Evolutionary conservation across 495 filamentous ascomycete genomes (phyloP), one percentile per base, ranked within the genome.

Genomic region (Achaetomiella virescens): DNA sequence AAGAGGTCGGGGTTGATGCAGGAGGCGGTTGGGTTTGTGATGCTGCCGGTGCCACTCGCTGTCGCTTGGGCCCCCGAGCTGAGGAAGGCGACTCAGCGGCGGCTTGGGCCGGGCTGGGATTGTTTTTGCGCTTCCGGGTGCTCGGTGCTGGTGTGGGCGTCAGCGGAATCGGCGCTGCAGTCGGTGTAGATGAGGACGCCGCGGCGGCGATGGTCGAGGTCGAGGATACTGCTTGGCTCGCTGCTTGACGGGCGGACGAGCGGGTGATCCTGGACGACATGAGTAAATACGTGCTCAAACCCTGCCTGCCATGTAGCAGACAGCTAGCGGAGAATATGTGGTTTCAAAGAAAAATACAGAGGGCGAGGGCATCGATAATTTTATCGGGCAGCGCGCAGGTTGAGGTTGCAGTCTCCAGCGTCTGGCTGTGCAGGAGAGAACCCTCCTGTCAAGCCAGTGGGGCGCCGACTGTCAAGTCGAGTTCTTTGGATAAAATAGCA

Each of bases 241-340:
- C 86, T 70, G 86, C 86, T 78, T 83, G 79, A 77, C 85, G 85
- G 72, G 87, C 83, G 63, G 87, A 81, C 61, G 87, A 89, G 70
- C 87, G 83, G 74, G 87, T 90, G 55, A 85, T 80, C 83, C 88
- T 91, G 81, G 81, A 70, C 79, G 87, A 87, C 87, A 90, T 90
- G 83, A 88, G 87, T 79, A 73, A 65, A 68, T 60, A 63, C 54
- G 59, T 63, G 64, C 35, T 52, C 48, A 60, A 52, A 40, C 50
- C 61, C 63, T 60, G 60, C 29, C 51, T 41, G 44, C 33, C 36
- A 63, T 50, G 52, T 42, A 40, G 52, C 37, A 42, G 56, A 57
- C 51, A 59, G 47, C 54, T 49, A 57, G 53, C 25, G 35, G 45
- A 35, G 43, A 47, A 51, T 43, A 36, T 36, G 2, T 48, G 22